These are phyloP conservation scores for Alternaria sp. DNA, from an alignment of 2,329 filamentous ascomycete genomes.

Conservation along the genomic window DNA sequence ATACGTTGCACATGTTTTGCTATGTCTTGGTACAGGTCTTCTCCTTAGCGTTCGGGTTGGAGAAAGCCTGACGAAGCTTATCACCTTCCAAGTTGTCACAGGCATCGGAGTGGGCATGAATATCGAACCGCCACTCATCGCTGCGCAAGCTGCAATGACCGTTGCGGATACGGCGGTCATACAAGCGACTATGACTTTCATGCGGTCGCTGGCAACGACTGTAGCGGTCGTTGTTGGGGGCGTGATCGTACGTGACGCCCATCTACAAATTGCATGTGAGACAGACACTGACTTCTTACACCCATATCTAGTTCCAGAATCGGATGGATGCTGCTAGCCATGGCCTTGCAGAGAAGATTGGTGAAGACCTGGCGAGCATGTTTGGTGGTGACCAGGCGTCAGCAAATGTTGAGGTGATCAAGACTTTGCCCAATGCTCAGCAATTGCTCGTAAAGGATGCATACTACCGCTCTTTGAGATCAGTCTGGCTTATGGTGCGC, in stretches of 20 bases:
- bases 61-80: constrained; percentile 33
- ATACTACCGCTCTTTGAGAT: constrained; percentile 28
- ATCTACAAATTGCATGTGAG: not conserved
- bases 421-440: constrained; percentile 53
- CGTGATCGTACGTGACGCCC: constrained; percentile 38
- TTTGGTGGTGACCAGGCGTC: constrained; percentile 63
- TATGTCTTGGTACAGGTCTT: constrained; percentile 22
- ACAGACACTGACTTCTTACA: not conserved
- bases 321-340: constrained; percentile 54
- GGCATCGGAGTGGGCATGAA: constrained; percentile 57
- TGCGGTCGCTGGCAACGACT: constrained; percentile 47
- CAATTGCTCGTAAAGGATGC: constrained; percentile 43
- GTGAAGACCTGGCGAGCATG: constrained; percentile 50
- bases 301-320: constrained; percentile 50
- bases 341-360: constrained; percentile 54
- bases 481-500: constrained; percentile 18
- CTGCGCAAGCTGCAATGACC: constrained; percentile 51
- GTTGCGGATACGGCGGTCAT: constrained; percentile 53
- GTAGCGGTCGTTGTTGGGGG: constrained; percentile 54
- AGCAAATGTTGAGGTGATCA: constrained; percentile 62
- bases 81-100: constrained; percentile 56
- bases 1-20: constrained; percentile 12
- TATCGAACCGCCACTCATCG: constrained; percentile 59
- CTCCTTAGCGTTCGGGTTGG: constrained; percentile 13
- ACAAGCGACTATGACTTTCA: constrained; percentile 55